These are phyloP conservation scores for Bipolaris cookei DNA, from an alignment of 2,329 filamentous ascomycete species.

Conservation along the genomic window DNA sequence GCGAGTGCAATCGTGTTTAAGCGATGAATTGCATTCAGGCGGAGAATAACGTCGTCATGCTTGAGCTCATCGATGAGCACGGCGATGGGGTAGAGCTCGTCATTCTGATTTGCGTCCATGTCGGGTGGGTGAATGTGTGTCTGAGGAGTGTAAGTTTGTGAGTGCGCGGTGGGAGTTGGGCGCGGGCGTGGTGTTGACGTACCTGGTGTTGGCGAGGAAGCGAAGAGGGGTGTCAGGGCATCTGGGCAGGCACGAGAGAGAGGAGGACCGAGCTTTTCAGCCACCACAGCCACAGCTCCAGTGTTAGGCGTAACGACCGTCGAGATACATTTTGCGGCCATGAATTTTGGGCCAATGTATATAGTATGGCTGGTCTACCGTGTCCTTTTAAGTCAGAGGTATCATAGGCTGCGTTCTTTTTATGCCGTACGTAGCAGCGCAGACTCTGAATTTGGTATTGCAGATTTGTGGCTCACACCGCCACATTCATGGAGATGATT, in stretches of 20 bases:
- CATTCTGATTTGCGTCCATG: slow-evolving; percentile 94
- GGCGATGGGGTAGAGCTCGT: slow-evolving; percentile 99
- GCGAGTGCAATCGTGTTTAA: slow-evolving; percentile 98
- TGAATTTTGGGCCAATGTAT: neutral
- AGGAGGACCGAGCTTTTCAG: slow-evolving; percentile 21
- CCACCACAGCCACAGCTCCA: slow-evolving; percentile 6
- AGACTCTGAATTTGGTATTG: neutral
- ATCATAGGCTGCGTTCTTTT: neutral
- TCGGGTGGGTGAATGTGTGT: slow-evolving; percentile 26
- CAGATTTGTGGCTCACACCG: neutral
- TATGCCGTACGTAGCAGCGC: neutral
- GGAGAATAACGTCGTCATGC: slow-evolving; percentile 98
- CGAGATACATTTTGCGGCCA: neutral
- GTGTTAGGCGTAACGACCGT: neutral
- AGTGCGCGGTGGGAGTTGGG: slow-evolving; percentile 31
- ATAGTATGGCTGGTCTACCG: too few relatives aligned
- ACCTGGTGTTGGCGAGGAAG: slow-evolving; percentile 42
- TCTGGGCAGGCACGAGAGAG: slow-evolving; percentile 24
- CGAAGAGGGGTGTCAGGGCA: slow-evolving; percentile 33
- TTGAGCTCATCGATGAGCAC: slow-evolving; percentile 99
- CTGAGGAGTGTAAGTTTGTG: slow-evolving; percentile 36
- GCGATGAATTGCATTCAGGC: slow-evolving; percentile 97
- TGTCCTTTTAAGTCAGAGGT: neutral
- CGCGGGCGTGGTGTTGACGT: slow-evolving; percentile 44
- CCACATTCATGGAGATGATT: neutral